phyloP scores from a whole-genome alignment of 805 yeast species.

The Teunomyces barrocoloradensis region DNA sequence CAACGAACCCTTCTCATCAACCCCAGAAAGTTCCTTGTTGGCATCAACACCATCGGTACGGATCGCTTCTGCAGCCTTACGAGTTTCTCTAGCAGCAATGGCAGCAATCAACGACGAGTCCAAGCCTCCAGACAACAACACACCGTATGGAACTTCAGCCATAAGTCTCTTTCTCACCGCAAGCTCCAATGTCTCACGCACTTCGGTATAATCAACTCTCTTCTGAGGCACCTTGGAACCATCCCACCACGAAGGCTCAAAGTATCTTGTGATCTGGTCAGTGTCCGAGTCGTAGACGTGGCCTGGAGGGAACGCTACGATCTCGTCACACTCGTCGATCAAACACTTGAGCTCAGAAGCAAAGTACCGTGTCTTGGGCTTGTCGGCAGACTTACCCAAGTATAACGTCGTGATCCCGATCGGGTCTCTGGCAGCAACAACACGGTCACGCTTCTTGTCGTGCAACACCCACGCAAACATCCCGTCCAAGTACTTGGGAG shows the following conservation, averaged over 20 bases:
- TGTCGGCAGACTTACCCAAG: slow-evolving; percentile 76
- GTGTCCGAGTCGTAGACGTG: slow-evolving; percentile 92
- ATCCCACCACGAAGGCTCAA: slow-evolving; percentile 94
- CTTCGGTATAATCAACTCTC: slow-evolving; percentile 66
- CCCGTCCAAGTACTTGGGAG: slow-evolving; percentile 93
- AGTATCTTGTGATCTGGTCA: slow-evolving; percentile 83
- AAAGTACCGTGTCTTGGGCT: slow-evolving; percentile 78
- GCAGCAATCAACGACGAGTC: slow-evolving; percentile 96
- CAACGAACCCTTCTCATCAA: slow-evolving; percentile 83
- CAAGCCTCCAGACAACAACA: slow-evolving; percentile 92
- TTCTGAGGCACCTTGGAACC: slow-evolving; percentile 68
- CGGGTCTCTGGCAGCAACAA: slow-evolving; percentile 97
- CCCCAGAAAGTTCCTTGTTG: slow-evolving; percentile 78
- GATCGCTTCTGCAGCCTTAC: slow-evolving; percentile 48
- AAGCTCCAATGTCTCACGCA: slow-evolving; percentile 82
- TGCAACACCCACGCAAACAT: slow-evolving; percentile 96
- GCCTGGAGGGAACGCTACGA: slow-evolving; percentile 96
- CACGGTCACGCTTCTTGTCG: slow-evolving; percentile 80
- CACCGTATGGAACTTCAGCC: slow-evolving; percentile 99
- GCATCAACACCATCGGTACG: slow-evolving; percentile 55
- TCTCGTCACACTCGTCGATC: slow-evolving; percentile 90
- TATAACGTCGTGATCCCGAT: slow-evolving; percentile 95
- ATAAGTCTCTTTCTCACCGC: slow-evolving; percentile 98
- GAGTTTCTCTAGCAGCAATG: slow-evolving; percentile 95
- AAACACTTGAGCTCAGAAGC: slow-evolving; percentile 95